Conservation (phyloP, 257 asterid genomes). For the Nyctanthes arbortristis region DNA sequence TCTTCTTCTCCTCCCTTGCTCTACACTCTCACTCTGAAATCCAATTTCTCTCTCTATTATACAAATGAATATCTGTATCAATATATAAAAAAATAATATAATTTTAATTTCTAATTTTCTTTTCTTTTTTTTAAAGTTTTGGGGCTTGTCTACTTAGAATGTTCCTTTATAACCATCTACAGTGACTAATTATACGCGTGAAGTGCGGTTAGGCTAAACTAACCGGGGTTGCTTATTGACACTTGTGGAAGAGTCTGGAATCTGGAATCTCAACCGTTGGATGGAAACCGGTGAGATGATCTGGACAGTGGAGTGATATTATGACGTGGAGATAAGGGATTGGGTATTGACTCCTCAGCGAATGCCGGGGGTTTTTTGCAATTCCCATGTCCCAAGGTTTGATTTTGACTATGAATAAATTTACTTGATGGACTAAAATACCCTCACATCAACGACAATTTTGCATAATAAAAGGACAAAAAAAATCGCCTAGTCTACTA, state of each 20-base stretch:
- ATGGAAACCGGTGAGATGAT: slow-evolving; percentile 18
- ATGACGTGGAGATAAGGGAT: slow-evolving; percentile 50
- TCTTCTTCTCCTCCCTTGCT: slow-evolving; percentile 24
- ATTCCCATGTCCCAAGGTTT: slow-evolving; percentile 14
- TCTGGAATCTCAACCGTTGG: slow-evolving; percentile 39
- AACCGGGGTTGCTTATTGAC: slow-evolving; percentile 20
- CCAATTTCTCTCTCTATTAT: slow-evolving; percentile 24
- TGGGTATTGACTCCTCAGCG: slow-evolving; percentile 52
- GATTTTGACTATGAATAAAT: slow-evolving; percentile 8
- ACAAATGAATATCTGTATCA: slow-evolving; percentile 13
- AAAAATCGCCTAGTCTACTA: too few relatives aligned
- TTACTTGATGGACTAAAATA: slow-evolving; percentile 18
- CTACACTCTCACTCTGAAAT: background rate
- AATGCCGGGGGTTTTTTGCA: slow-evolving; percentile 29
- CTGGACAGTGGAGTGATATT: background rate
- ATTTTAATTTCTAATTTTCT: background rate
- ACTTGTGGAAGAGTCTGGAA: slow-evolving; percentile 56
- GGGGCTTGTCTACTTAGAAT: background rate
- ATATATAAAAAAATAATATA: slow-evolving; percentile 10
- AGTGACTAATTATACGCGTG: slow-evolving; percentile 20
- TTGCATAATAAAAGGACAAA: slow-evolving; percentile 5
- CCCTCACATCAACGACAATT: slow-evolving; percentile 31
- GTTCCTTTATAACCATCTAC: slow-evolving; percentile 11
- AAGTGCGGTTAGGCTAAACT: slow-evolving; percentile 34
- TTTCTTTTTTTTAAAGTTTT: background rate